Evolutionary conservation across 106 monocot genomes (phyloP).

Genomic region (Gastrodia elata): DNA sequence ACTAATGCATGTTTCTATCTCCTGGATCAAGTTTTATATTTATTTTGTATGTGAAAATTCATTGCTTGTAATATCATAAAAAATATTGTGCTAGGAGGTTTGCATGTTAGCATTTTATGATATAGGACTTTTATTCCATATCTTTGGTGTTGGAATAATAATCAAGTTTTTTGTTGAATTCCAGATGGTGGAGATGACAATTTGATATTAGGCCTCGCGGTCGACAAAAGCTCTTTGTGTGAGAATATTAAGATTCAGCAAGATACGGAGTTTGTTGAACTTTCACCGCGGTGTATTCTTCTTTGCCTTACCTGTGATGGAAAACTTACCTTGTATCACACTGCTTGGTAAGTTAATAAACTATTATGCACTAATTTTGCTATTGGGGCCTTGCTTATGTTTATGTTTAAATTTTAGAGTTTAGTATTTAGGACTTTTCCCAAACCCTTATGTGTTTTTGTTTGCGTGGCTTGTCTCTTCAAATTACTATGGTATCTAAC

Average conservation of each 20-base stretch:
- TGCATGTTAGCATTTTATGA: too few relatives aligned
- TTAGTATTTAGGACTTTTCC: too few relatives aligned
- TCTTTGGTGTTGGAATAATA: neutral
- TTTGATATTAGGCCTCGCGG: slow-evolving; percentile 68
- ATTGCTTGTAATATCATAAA: too few relatives aligned
- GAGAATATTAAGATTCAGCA: slow-evolving; percentile 59
- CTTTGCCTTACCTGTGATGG: slow-evolving; percentile 84
- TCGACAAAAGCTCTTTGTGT: slow-evolving; percentile 58
- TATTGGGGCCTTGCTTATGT: neutral
- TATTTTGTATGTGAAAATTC: too few relatives aligned
- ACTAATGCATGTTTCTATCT: too few relatives aligned
- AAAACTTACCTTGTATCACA: slow-evolving; percentile 66
- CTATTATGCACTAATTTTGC: neutral
- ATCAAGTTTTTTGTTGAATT: slow-evolving; percentile 7
- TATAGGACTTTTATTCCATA: too few relatives aligned
- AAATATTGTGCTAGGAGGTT: too few relatives aligned
- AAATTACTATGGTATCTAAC: neutral
- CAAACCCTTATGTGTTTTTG: neutral
- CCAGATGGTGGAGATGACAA: slow-evolving; percentile 87
- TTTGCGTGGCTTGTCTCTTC: slow-evolving; percentile 3
- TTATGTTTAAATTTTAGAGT: neutral
- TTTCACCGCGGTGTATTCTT: slow-evolving; percentile 58
- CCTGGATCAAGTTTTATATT: too few relatives aligned
- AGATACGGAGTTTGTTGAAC: slow-evolving; percentile 30
- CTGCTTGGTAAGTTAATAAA: slow-evolving; percentile 45